These are phyloP conservation scores for Pneumocystis jirovecii DNA, from an alignment of 1,139 yeast species.

Conservation along the genomic window DNA sequence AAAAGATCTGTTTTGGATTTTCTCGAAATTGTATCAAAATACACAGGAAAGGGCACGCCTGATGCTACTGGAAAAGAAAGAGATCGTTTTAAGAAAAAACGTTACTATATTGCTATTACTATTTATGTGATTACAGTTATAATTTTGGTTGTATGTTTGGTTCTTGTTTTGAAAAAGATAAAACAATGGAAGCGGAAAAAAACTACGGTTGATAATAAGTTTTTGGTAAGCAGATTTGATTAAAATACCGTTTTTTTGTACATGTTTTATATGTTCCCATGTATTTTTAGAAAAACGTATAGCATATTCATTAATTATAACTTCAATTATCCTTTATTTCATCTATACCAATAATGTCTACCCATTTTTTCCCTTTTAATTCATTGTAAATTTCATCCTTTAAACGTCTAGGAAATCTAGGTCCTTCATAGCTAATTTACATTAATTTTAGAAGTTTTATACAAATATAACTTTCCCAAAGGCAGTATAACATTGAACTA, in stretches of 20 bases:
- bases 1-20: not conserved
- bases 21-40: not conserved
- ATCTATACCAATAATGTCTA: constrained; percentile 36
- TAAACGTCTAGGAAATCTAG: constrained; percentile 66
- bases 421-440: constrained; percentile 55
- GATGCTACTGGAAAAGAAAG: not conserved
- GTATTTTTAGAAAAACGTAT: not conserved
- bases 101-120: not conserved
- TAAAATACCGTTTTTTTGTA: not conserved
- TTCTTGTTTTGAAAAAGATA: not conserved
- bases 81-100: not conserved
- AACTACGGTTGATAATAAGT: not conserved
- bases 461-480: constrained; percentile 32
- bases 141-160: not conserved
- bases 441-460: not conserved
- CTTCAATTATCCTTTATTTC: constrained; percentile 34
- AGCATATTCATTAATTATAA: not conserved
- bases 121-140: not conserved
- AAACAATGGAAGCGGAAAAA: not conserved
- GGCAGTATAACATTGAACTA: constrained; percentile 72
- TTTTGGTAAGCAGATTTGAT: not conserved
- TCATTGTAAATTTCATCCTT: constrained; percentile 59
- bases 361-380: constrained; percentile 69
- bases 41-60: not conserved
- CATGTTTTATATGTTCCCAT: not conserved